Percentiles rank a stretch among this genome's conserved stretches.
These are phyloP conservation scores for Plasmodium cynomolgi DNA, from an alignment of 169 alveolate species.

Conservation along the genomic window DNA sequence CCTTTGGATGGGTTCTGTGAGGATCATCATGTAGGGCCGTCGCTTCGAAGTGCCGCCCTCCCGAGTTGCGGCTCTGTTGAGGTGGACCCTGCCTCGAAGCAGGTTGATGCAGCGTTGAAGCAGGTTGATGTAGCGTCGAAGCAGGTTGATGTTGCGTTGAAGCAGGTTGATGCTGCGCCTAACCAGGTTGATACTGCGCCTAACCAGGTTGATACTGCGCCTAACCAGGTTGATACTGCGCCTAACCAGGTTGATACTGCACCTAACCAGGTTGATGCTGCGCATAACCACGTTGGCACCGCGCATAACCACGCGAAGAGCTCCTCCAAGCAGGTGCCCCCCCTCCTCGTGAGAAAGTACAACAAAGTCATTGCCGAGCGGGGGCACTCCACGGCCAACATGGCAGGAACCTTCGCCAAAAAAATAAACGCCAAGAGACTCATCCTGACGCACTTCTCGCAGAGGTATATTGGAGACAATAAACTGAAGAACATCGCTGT, in stretches of 20 bases:
- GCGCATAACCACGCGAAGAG: not conserved
- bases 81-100: too few species aligned
- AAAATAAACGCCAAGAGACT: slow-evolving; percentile 74
- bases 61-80: too few species aligned
- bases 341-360: slow-evolving; percentile 7
- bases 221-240: too few species aligned
- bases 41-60: not conserved
- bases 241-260: too few species aligned
- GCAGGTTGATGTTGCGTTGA: too few species aligned
- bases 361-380: slow-evolving; percentile 76
- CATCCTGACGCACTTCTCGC: slow-evolving; percentile 82
- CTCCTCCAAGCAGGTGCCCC: not conserved
- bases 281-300: not conserved
- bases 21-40: not conserved
- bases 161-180: too few species aligned
- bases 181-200: too few species aligned
- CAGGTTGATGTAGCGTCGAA: too few species aligned
- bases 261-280: too few species aligned
- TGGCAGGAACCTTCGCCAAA: slow-evolving; percentile 82
- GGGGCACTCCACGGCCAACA: slow-evolving; percentile 83
- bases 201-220: too few species aligned
- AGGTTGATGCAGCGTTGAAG: too few species aligned
- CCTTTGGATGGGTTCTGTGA: not conserved
- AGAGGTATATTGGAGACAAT: slow-evolving; percentile 81
- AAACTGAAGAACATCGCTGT: slow-evolving; percentile 66